phyloP scores from a whole-genome alignment of 2,329 filamentous ascomycete genomes.

The Tolypocladium paradoxum region DNA sequence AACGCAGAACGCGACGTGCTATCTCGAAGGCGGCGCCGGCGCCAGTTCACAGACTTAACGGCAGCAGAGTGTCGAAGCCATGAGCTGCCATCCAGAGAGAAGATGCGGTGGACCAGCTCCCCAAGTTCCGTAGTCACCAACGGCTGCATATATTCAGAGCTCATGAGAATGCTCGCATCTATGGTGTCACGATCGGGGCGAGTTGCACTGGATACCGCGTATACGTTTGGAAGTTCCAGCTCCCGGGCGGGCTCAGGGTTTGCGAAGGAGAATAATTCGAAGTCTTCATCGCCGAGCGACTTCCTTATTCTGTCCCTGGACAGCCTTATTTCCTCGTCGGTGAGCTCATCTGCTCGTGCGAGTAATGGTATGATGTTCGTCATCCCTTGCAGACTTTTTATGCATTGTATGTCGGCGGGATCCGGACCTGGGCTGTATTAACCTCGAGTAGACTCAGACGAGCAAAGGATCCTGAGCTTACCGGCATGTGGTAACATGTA shows the following conservation, averaged over 20 bases:
- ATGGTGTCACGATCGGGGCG: slow-evolving; percentile 69
- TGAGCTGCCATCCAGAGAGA: slow-evolving; percentile 66
- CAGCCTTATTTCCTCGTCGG: slow-evolving; percentile 40
- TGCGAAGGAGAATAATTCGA: slow-evolving; percentile 59
- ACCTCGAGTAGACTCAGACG: neutral
- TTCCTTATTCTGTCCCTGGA: slow-evolving; percentile 50
- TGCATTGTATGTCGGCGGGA: slow-evolving; percentile 53
- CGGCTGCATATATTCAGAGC: slow-evolving; percentile 76
- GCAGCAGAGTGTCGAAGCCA: slow-evolving; percentile 77
- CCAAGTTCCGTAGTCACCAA: slow-evolving; percentile 65
- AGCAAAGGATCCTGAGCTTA: slow-evolving; percentile 27
- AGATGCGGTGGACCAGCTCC: slow-evolving; percentile 59
- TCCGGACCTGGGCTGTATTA: slow-evolving; percentile 17
- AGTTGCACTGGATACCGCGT: slow-evolving; percentile 66
- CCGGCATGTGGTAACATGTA: slow-evolving; percentile 64
- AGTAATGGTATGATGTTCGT: slow-evolving; percentile 83
- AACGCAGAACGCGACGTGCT: slow-evolving; percentile 4
- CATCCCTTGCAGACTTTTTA: slow-evolving; percentile 56
- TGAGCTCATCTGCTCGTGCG: slow-evolving; percentile 62
- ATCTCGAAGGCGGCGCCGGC: slow-evolving; percentile 24
- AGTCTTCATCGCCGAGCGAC: slow-evolving; percentile 43
- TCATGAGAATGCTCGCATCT: slow-evolving; percentile 92
- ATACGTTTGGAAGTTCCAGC: slow-evolving; percentile 35
- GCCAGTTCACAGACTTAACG: slow-evolving; percentile 70
- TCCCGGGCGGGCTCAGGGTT: slow-evolving; percentile 14